Evolutionary conservation across 2,329 filamentous ascomycete species (phyloP), one percentile per base, ranked within the genome.

Genomic region (Endoconidiophora polonica): DNA sequence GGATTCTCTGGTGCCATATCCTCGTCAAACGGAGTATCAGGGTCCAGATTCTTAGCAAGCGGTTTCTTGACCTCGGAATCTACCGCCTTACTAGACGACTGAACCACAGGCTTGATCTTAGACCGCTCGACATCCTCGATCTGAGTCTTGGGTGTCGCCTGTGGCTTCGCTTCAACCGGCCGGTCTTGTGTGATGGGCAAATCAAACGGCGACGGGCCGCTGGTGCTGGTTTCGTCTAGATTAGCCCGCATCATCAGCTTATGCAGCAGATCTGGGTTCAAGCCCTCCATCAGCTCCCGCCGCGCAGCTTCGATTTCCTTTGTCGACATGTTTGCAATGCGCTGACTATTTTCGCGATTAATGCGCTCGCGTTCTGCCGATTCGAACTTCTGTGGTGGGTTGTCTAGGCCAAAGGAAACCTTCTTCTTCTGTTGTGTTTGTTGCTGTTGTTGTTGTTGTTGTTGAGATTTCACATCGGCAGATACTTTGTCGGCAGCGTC

Each of bases 301-400:
- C 82, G 77, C 54, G 91, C 87, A 57, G 81, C 71, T 54, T 83
- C 79, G 52, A 96, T 94, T 63, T 95, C 86, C 37, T 77, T 74
- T 0, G 77, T 67, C 1, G 83, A 83, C 91, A 98, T 95, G 23
- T 71, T 69, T 12, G 79, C 79, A 44, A 98, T 63, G 54, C 75
- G 76, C 52, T 78, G 73, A 42, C 67, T 76, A 59, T 96, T 98
- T 62, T 96, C 87, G 56, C 79, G 73, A 59, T 90, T 83, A 61
- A 98, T 96, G 4, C 73, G 70, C 55, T 68, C 67, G 59, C 76
- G 78, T 59, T 94, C 87, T 41, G 73, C 68, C 9, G 71, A 63
- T 40, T 69, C 67, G n/a, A 48, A 48, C 14, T 22, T 20, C 33
- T 44, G 29, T 36, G 53, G 56, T 18, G 53, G 55, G 24, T 55